Percentiles rank a stretch among this genome's conserved stretches.
phyloP scores from a whole-genome alignment of 371 early-diverging fungal species.

The Circinella umbellata region DNA sequence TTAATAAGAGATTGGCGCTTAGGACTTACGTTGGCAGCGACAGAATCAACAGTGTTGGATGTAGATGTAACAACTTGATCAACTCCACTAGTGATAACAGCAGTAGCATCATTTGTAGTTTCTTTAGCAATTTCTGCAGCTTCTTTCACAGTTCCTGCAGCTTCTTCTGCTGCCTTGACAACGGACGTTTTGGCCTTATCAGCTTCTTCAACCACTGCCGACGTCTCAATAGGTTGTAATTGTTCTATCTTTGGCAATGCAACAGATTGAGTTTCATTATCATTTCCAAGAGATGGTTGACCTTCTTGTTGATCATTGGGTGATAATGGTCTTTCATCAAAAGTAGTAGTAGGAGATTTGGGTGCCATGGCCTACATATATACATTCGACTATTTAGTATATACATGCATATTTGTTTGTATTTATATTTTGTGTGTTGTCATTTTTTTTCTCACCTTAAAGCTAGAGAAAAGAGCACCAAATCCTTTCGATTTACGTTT shows the following conservation, averaged over 20 bases:
- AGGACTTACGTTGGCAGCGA: neutral
- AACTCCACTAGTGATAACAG: neutral
- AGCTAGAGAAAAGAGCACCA: constrained; percentile 13
- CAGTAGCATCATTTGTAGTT: constrained; percentile 6
- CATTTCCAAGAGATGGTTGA: neutral
- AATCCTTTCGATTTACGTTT: constrained; percentile 20
- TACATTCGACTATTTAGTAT: neutral
- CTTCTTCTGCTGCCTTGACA: neutral
- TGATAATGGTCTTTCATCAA: neutral
- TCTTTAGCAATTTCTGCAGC: constrained; percentile 11
- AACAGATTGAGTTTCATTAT: constrained; percentile 6
- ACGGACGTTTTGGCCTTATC: constrained; percentile 10
- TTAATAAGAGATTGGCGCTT: constrained; percentile 17
- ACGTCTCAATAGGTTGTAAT: constrained; percentile 15
- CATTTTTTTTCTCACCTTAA: constrained; percentile 10
- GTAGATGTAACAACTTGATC: constrained; percentile 1
- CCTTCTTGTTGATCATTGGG: neutral
- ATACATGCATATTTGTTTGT: constrained; percentile 7
- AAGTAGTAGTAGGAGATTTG: constrained; percentile 5
- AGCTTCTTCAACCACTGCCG: constrained; percentile 14
- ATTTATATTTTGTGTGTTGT: constrained; percentile 2
- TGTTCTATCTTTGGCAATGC: constrained; percentile 19
- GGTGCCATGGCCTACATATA: neutral
- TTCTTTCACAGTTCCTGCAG: constrained; percentile 7
- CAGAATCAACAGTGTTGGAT: neutral